Percentiles rank a stretch among this genome's conserved stretches.
Evolutionary conservation across 371 early-diverging fungal genomes (phyloP).

Genomic region (Conidiobolus incongruus): DNA sequence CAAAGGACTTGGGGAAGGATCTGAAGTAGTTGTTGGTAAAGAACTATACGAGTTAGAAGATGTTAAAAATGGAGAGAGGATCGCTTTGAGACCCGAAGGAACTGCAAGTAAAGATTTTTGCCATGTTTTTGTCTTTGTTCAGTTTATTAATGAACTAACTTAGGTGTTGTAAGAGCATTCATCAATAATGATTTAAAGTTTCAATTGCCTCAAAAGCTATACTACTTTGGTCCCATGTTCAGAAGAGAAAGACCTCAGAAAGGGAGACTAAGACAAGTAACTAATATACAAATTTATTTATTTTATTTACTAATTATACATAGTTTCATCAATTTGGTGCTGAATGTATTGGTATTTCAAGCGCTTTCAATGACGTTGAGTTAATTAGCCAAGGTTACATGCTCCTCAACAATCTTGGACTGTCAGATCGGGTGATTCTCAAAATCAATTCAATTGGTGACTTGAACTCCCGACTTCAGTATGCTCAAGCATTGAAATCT

Average conservation of each 20-base stretch:
- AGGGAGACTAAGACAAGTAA: conserved; percentile 29
- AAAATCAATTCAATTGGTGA: conserved; percentile 31
- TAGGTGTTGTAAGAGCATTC: conserved; percentile 3
- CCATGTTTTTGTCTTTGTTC: neutral
- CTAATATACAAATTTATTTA: neutral
- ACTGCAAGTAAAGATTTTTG: conserved; percentile 18
- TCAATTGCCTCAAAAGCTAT: conserved; percentile 16
- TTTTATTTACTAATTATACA: neutral
- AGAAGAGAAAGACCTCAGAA: conserved; percentile 38
- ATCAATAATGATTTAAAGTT: conserved; percentile 21
- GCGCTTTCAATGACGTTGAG: conserved; percentile 26
- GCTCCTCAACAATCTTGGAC: conserved; percentile 14
- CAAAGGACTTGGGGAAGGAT: conserved; percentile 23
- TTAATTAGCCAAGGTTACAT: conserved; percentile 18
- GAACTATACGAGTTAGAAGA: conserved; percentile 33
- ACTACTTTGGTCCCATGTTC: conserved; percentile 37
- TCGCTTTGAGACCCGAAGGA: conserved; percentile 39
- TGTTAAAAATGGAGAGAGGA: conserved; percentile 14
- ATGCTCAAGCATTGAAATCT: conserved; percentile 12
- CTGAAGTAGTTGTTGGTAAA: conserved; percentile 35
- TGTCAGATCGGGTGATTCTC: conserved; percentile 11
- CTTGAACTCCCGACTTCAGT: conserved; percentile 13
- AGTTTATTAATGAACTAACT: neutral
- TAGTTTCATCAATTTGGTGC: conserved; percentile 44
- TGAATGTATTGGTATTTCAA: conserved; percentile 19